Evolutionary conservation across 2,329 filamentous ascomycete genomes (phyloP), one percentile per base, ranked within the genome.

Genomic region (Xylariaceae sp.): DNA sequence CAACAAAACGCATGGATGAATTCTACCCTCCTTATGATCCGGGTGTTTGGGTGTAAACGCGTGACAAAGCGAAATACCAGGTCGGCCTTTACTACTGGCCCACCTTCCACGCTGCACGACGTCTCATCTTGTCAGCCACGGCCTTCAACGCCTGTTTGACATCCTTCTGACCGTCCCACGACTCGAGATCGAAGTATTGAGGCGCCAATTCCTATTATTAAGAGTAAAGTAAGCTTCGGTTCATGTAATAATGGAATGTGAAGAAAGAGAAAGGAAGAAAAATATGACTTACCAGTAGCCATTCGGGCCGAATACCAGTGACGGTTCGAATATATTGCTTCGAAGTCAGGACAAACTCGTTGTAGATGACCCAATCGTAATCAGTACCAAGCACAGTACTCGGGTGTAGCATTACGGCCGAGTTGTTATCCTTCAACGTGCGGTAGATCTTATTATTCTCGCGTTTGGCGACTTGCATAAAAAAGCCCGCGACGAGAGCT

Each of bases 381-480:
- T 96, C 91, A 55, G 90, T 86, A 49, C 85, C 83, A 27, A 99
- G 79, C 34, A 96, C 91, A 0, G 91, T 96, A 61, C 89, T 94
- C 1, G 94, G 94, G 73, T 99, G 94, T 57, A 99, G 80, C 64
- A 96, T 79, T 45, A 99, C 94, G 46, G 83, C 87, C 74, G 97
- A 92, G 67, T 96, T 88, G 65, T 97, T 89, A 68, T 99, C 95
- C 77, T 97, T 99, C 70, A 99, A 87, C 1, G 94, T 99, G 60
- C 86, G 85, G 74, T 99, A 99, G 42, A 89, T 83, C 79, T 97
- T 97, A 68, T 83, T 86, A 50, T 83, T 84, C 68, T 97, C 91
- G 69, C 88, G 90, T 84, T 95, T 96, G 56, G 94, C 95, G 27
- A 97, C 89, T 71, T 99, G 94, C 94, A 99, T 99, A 80, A 99